Evolutionary conservation across 2,329 filamentous ascomycete genomes (phyloP).

Genomic region (Lecanicillium sp.): DNA sequence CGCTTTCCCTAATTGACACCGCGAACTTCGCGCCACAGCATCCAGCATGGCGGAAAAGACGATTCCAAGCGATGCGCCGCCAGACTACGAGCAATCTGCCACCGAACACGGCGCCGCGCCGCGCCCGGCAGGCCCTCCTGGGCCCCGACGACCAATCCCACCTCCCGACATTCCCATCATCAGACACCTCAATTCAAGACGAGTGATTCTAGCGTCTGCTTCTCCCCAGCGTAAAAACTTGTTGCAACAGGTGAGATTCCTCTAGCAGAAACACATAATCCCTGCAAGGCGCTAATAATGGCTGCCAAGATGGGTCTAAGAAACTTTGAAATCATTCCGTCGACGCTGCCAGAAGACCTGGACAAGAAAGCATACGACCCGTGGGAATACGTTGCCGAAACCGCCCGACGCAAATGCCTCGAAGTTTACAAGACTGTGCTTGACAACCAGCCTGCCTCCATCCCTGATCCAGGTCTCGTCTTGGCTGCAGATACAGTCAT

Average conservation of each 20-base stretch:
- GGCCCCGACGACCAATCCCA: slow-evolving; percentile 41
- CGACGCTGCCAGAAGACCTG: slow-evolving; percentile 75
- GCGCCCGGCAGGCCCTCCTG: slow-evolving; percentile 14
- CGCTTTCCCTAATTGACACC: background rate
- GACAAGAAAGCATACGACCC: slow-evolving; percentile 66
- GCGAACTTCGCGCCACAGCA: background rate
- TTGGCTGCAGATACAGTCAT: slow-evolving; percentile 90
- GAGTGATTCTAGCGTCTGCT: slow-evolving; percentile 82
- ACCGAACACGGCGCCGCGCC: slow-evolving; percentile 24
- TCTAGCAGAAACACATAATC: too few species aligned
- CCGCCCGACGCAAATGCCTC: slow-evolving; percentile 74
- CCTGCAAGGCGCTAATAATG: background rate
- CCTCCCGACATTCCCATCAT: slow-evolving; percentile 77
- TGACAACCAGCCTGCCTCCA: slow-evolving; percentile 31
- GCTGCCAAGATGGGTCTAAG: slow-evolving; percentile 60
- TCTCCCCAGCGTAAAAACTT: slow-evolving; percentile 80
- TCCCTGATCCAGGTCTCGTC: slow-evolving; percentile 69
- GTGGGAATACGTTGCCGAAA: slow-evolving; percentile 85
- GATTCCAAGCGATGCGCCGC: slow-evolving; percentile 30
- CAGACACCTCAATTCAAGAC: slow-evolving; percentile 63
- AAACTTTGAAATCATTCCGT: slow-evolving; percentile 78
- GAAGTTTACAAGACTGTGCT: slow-evolving; percentile 53
- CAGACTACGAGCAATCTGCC: slow-evolving; percentile 35
- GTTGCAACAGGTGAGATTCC: slow-evolving; percentile 52
- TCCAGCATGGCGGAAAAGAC: slow-evolving; percentile 20